Base-by-base conservation (phyloP, 768 basidiomycete species). In the Antrodiella citrinella region DNA sequence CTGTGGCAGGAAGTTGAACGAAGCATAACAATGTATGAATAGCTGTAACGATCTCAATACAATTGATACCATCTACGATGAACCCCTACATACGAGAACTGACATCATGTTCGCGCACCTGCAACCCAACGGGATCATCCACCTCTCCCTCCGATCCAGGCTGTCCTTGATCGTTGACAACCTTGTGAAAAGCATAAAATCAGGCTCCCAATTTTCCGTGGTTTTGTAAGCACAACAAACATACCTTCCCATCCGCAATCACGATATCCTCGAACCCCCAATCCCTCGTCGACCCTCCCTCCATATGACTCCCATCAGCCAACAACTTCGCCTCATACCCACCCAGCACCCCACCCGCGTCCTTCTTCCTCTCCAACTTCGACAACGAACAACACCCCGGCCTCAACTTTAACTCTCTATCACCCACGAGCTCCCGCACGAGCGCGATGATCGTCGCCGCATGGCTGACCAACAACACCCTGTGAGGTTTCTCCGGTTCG, bases 191-290 rank as follows among this genome's bases (percentile, higher is more conserved):
- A 24, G 38, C 24, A 15, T 25, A 44, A 2, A 45, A 22, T 24
- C 51, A 44, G n/a, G 5, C 21, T 15, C 41, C 51, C 30, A 35
- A 13, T 38, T 22, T 53, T 23, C 3, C 15, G 26, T 18, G n/a
- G 12, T 1, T 12, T 20, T 23, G 22, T 9, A 12, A 26, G n/a
- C 44, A 51, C 40, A 43, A 26, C 24, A 22, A 18, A 63, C 73
- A 25, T 40, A 84, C 86, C 72, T 81, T 71, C 41, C 86, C 85
- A 52, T 77, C 66, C 4, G 71, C 70, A 21, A 82, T 73, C 58
- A 74, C 65, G 7, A 86, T 74, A 62, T 91, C 81, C 56, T 87
- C 83, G 53, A 91, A 81, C 12, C 90, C 90, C 90, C 90, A 91
- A 44, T 86, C 84, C 54, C 86, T 72, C 47, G 75, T 69, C 1